Evolutionary conservation across 805 yeast species (phyloP), one percentile per base, ranked within the genome.

Genomic region (Ogataea siamensis): DNA sequence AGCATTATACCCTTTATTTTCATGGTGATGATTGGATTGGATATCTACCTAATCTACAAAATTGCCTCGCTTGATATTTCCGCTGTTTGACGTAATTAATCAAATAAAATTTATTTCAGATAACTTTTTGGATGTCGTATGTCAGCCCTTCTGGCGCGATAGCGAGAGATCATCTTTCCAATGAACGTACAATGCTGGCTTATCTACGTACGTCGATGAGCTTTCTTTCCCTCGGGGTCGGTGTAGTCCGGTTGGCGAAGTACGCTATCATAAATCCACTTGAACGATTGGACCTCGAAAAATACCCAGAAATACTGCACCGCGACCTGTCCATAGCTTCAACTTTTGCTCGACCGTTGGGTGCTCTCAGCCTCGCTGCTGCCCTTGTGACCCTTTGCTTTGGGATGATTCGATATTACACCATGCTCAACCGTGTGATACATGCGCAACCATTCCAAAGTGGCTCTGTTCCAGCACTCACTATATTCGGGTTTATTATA

Each of bases 161-260:
- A 10, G 78, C 80, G 1, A 62, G 82, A 53, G 81, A 76, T 50
- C 80, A 76, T 47, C 43, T 78, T 62, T 80, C 85, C 6, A 78
- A 77, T 47, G 84, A 79, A 47, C 59, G 85, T 43, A 78, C 84
- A 1, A 68, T 71, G 25, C 54, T 79, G 8, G 83, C 84, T 0
- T 79, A 82, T 73, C 48, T 74, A 10, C 62, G 84, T 34, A 78
- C 84, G 0, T 66, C 78, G 2, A 50, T 78, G 18, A 70, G 71
- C 15, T 64, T 77, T 37, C 60, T 73, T 3, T 63, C 79, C 1
- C 64, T 75, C 7, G 83, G 83, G 0, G 64, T 78, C 7, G 76
- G 74, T 5, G 65, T 75, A 4, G 60, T 78, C 0, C 83, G 76
- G 48, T 57, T 79, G 33, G 68, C 74, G 46, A 63, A 74, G 42